Evolutionary conservation across 169 alveolate genomes (phyloP).

Genomic region (Cryptosporidium tyzzeri): DNA sequence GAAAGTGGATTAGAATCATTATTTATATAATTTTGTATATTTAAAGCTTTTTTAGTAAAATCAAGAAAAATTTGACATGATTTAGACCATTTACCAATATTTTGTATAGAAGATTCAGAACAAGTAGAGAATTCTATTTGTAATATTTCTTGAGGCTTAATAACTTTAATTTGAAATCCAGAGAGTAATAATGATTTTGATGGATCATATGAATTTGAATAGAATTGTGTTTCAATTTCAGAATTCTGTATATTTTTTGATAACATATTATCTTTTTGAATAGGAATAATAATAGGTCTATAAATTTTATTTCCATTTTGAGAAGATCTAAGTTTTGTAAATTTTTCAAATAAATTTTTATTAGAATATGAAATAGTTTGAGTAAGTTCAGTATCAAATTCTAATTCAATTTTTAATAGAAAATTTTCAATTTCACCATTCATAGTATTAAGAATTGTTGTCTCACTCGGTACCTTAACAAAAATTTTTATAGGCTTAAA

Average conservation of each 20-base stretch:
- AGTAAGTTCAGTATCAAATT: conserved; percentile 21
- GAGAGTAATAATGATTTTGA: background rate
- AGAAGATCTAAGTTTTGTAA: conserved; percentile 10
- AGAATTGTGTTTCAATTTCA: too few species aligned
- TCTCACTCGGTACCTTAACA: conserved; percentile 29
- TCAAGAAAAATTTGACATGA: background rate
- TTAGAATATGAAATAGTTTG: background rate
- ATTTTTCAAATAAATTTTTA: background rate
- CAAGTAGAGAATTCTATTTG: conserved; percentile 48
- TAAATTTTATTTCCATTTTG: conserved; percentile 2
- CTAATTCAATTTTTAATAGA: conserved; percentile 8
- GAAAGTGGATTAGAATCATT: background rate
- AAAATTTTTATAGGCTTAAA: conserved; percentile 32
- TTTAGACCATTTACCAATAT: background rate
- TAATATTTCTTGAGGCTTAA: conserved; percentile 19
- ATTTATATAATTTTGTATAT: background rate
- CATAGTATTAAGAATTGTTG: background rate
- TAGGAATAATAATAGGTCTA: background rate
- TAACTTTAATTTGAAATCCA: conserved; percentile 17
- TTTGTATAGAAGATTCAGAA: background rate
- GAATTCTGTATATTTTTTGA: background rate
- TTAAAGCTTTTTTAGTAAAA: background rate
- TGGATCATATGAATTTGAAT: too few species aligned
- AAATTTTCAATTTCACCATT: conserved; percentile 3
- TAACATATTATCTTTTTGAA: background rate